These are phyloP conservation scores for Mucor velutinosus DNA, from an alignment of 371 early-diverging fungal genomes.

Conservation along the genomic window DNA sequence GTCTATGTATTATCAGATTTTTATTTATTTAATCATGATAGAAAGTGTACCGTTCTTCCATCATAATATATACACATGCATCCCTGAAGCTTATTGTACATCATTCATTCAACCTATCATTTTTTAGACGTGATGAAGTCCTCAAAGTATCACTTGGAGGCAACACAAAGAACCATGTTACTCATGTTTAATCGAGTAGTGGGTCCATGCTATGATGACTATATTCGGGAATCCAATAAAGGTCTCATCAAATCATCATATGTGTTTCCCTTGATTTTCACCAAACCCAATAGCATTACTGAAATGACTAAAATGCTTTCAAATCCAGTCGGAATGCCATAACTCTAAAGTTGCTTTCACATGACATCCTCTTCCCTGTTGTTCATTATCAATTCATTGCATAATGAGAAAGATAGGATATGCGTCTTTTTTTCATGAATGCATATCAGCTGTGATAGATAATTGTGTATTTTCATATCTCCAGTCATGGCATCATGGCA, in stretches of 20 bases:
- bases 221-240: neutral
- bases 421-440: neutral
- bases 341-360: neutral
- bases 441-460: neutral
- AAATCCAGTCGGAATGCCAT: neutral
- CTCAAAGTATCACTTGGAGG: neutral
- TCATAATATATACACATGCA: neutral
- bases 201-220: neutral
- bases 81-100: neutral
- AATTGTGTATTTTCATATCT: neutral
- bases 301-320: neutral
- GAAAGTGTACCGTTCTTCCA: neutral
- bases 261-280: neutral
- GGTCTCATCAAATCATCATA: neutral
- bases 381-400: neutral
- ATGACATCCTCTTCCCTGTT: neutral
- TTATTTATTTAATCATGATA: neutral
- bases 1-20: neutral
- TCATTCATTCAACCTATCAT: neutral
- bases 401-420: neutral
- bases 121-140: neutral
- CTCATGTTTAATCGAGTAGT: neutral
- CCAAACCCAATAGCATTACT: neutral
- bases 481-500: no score
- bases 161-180: neutral